Conservation (phyloP, 2,329 filamentous ascomycete species). For the Scleromitrula shiraiana region DNA sequence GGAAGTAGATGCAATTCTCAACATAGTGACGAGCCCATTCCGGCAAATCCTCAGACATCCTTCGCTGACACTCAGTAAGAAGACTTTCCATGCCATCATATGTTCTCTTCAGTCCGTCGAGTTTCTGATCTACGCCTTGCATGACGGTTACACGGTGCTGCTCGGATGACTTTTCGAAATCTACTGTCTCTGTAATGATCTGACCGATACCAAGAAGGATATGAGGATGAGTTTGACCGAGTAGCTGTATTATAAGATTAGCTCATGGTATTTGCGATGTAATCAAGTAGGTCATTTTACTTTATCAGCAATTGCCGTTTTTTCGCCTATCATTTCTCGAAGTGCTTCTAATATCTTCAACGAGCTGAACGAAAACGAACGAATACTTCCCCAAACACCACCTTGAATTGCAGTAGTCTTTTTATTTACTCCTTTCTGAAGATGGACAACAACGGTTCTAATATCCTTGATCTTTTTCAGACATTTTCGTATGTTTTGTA, state of each 20-base stretch:
- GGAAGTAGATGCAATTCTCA: constrained; percentile 79
- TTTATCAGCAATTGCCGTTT: constrained; percentile 45
- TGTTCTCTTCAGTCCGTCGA: constrained; percentile 69
- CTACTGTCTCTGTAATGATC: constrained; percentile 64
- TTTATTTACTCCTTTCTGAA: constrained; percentile 69
- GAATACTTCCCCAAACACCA: constrained; percentile 66
- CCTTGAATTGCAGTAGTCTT: constrained; percentile 42
- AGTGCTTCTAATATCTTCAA: constrained; percentile 62
- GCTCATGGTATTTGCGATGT: background rate
- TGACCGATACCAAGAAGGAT: constrained; percentile 59
- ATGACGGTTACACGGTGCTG: constrained; percentile 67
- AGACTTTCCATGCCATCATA: constrained; percentile 73
- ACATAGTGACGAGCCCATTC: constrained; percentile 45
- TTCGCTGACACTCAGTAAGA: constrained; percentile 57
- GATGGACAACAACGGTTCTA: constrained; percentile 54
- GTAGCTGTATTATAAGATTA: constrained; percentile 37
- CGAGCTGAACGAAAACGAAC: constrained; percentile 61
- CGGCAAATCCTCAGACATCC: constrained; percentile 57
- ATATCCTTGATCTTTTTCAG: constrained; percentile 72
- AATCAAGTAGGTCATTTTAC: constrained; percentile 31
- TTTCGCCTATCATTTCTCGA: constrained; percentile 45
- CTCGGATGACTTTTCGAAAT: constrained; percentile 65
- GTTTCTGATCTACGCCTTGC: constrained; percentile 59
- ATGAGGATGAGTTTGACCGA: constrained; percentile 49
- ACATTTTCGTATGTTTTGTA: constrained; percentile 49